Evolutionary conservation across 2,329 filamentous ascomycete species (phyloP).

Genomic region (Aspergillus hiratsukae): DNA sequence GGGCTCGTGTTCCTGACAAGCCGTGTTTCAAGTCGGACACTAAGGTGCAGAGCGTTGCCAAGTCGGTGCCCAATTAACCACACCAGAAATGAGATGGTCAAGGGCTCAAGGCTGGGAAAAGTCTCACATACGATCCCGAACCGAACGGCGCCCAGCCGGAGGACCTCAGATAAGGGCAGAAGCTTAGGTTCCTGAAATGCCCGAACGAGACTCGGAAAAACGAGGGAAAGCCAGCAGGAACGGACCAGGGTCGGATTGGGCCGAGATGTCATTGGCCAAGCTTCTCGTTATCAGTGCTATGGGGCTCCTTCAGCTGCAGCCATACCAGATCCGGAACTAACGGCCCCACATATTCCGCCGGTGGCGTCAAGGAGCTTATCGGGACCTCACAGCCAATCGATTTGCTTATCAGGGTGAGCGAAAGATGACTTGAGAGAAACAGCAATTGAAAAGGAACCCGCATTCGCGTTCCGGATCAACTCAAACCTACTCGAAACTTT

Average conservation of each 20-base stretch:
- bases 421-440: constrained; percentile 17
- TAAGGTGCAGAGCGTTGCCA: background rate
- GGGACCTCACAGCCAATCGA: constrained; percentile 15
- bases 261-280: constrained; percentile 10
- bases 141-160: background rate
- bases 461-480: background rate
- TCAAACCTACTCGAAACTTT: background rate
- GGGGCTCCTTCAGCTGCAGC: constrained; percentile 3
- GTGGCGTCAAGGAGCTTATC: constrained; percentile 17
- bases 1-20: background rate
- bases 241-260: background rate
- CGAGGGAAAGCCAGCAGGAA: constrained; percentile 2
- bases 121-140: background rate
- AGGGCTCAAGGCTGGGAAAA: no score
- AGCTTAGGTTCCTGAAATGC: constrained; percentile 1
- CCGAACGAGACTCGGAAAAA: constrained; percentile 10
- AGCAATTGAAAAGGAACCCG: constrained; percentile 3
- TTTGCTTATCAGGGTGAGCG: background rate
- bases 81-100: background rate
- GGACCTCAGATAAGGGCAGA: background rate
- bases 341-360: constrained; percentile 5
- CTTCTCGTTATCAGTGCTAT: constrained; percentile 14
- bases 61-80: background rate
- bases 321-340: constrained; percentile 4
- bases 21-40: background rate